Percentiles rank a stretch among this genome's conserved stretches.
phyloP scores from a whole-genome alignment of 2,329 filamentous ascomycete genomes.

The Fusarium pseudoanthophilum region DNA sequence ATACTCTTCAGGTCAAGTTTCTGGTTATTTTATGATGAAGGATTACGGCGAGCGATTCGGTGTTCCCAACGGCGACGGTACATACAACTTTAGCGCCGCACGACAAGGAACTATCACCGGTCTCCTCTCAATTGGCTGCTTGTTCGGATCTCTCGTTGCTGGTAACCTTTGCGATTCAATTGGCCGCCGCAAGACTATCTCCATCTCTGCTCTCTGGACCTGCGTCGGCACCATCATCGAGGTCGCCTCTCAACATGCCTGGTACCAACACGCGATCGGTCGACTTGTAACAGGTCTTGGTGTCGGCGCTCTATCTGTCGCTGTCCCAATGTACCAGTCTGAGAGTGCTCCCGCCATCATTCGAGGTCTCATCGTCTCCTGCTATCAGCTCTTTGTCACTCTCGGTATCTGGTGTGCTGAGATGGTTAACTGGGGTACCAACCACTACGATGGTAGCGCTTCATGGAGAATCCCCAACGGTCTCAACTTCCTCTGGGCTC shows the following conservation, averaged over 20 bases:
- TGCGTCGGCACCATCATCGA: conserved; percentile 73
- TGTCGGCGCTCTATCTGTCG: conserved; percentile 71
- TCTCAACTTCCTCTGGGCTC: conserved; percentile 65
- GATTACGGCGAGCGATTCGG: conserved; percentile 68
- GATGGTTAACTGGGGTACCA: conserved; percentile 71
- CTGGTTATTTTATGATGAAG: conserved; percentile 69
- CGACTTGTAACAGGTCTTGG: conserved; percentile 74
- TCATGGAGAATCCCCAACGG: conserved; percentile 73
- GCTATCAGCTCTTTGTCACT: conserved; percentile 77
- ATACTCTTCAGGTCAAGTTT: conserved; percentile 68
- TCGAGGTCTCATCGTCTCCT: conserved; percentile 70
- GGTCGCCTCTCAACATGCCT: conserved; percentile 64
- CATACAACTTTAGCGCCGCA: conserved; percentile 64
- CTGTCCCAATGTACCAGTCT: conserved; percentile 75
- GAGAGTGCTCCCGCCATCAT: conserved; percentile 73
- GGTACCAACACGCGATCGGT: conserved; percentile 74
- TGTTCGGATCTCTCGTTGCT: conserved; percentile 67
- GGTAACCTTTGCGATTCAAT: conserved; percentile 70
- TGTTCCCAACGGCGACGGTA: conserved; percentile 50
- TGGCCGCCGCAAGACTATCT: conserved; percentile 71
- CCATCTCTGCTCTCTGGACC: conserved; percentile 70
- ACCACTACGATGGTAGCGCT: conserved; percentile 55
- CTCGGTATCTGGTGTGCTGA: conserved; percentile 71
- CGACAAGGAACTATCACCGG: conserved; percentile 71
- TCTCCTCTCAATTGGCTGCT: conserved; percentile 68